A percentile compares a stretch with the other conserved stretches of the same genome.
Conservation (phyloP, 208 protist species). For the Trypanosoma lewisi region DNA sequence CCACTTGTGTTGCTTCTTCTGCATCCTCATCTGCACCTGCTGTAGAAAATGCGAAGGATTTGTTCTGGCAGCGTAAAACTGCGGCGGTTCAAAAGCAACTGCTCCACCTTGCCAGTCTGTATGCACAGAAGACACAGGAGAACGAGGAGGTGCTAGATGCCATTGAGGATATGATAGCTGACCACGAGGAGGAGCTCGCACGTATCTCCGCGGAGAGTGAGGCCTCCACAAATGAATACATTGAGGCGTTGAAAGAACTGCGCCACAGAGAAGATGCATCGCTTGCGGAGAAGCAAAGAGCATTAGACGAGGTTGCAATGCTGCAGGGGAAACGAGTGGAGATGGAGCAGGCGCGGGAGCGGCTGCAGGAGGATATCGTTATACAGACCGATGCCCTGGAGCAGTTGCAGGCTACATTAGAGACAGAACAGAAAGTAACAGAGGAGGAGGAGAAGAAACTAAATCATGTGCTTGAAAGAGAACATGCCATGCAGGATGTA, state of each 20-base stretch:
- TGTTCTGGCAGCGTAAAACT: conserved; percentile 17
- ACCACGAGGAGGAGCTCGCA: conserved; percentile 28
- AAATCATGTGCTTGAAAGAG: conserved; percentile 38
- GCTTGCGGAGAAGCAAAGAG: conserved; percentile 31
- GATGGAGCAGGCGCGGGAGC: conserved; percentile 33
- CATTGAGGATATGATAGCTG: conserved; percentile 36
- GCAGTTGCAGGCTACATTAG: conserved; percentile 27
- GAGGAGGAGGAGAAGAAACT: conserved; percentile 24
- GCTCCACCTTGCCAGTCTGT: conserved; percentile 17
- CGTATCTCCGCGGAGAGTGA: conserved; percentile 29
- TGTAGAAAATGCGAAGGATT: conserved; percentile 2
- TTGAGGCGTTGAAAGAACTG: conserved; percentile 12
- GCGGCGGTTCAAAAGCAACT: conserved; percentile 21
- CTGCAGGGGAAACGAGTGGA: conserved; percentile 24
- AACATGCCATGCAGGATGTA: conserved; percentile 52
- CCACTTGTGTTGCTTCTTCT: background rate
- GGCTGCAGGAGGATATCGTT: conserved; percentile 56
- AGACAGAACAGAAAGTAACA: conserved; percentile 12
- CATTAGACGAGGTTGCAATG: conserved; percentile 29
- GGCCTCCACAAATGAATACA: conserved; percentile 12
- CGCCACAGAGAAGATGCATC: conserved; percentile 38
- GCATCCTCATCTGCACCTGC: background rate
- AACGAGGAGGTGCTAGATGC: conserved; percentile 32
- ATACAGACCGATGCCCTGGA: conserved; percentile 42
- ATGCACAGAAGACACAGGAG: conserved; percentile 18